Percentiles rank a stretch among this genome's conserved stretches.
These are phyloP conservation scores for Phytophthora sp. DNA, from an alignment of 352 stramenopile genomes.

Conservation along the genomic window DNA sequence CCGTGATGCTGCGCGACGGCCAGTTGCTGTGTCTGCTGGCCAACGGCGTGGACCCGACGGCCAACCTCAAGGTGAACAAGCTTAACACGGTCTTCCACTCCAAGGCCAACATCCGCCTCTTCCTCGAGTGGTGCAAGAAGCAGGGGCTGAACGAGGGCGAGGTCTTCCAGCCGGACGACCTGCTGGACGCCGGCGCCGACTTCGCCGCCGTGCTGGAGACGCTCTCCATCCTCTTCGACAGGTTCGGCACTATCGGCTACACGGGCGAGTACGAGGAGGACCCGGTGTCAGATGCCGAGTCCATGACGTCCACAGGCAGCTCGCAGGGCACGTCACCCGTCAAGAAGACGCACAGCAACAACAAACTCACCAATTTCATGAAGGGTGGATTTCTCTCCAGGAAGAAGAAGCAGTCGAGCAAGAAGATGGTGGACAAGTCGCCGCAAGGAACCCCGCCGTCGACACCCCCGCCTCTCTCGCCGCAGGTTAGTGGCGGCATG, in stretches of 20 bases:
- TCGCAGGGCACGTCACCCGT: slow-evolving; percentile 60
- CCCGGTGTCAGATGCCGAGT: slow-evolving; percentile 77
- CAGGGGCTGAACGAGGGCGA: slow-evolving; percentile 75
- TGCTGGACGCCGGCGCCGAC: slow-evolving; percentile 67
- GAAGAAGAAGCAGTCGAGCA: slow-evolving; percentile 63
- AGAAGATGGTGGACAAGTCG: slow-evolving; percentile 38
- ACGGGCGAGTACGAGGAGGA: slow-evolving; percentile 60
- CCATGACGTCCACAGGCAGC: slow-evolving; percentile 65
- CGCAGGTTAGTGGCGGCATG: slow-evolving; percentile 37
- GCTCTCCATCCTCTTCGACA: slow-evolving; percentile 87
- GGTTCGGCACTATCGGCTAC: slow-evolving; percentile 71
- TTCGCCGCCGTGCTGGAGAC: slow-evolving; percentile 73
- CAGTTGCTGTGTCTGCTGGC: slow-evolving; percentile 87
- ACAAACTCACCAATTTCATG: slow-evolving; percentile 83
- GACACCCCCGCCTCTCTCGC: slow-evolving; percentile 62
- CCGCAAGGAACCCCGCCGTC: slow-evolving; percentile 65
- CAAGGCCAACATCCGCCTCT: slow-evolving; percentile 85
- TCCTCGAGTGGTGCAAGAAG: slow-evolving; percentile 79
- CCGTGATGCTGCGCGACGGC: slow-evolving; percentile 81
- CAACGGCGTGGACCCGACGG: slow-evolving; percentile 78
- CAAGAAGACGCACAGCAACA: slow-evolving; percentile 69
- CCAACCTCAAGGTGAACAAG: slow-evolving; percentile 86
- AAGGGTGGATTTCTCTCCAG: slow-evolving; percentile 75
- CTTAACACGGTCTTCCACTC: slow-evolving; percentile 91
- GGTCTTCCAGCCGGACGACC: slow-evolving; percentile 81